Conservation (phyloP, 2,329 filamentous ascomycete genomes). For the Aschersonia sp. region DNA sequence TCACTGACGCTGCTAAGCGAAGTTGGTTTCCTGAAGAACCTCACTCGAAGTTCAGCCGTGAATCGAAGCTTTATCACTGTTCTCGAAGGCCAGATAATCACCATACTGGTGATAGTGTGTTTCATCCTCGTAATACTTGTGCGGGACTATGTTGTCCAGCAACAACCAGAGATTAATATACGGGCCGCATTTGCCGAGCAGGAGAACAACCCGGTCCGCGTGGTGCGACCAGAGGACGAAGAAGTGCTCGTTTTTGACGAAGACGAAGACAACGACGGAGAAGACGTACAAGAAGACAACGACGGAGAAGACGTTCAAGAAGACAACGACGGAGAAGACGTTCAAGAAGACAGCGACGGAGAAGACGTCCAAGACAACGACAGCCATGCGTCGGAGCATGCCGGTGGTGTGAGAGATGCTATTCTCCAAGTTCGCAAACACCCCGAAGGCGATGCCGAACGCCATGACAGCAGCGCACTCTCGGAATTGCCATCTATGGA, state of each 20-base stretch:
- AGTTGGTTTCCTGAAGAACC: constrained; percentile 38
- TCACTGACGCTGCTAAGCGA: constrained; percentile 37
- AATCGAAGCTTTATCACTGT: constrained; percentile 73
- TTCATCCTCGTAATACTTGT: constrained; percentile 98
- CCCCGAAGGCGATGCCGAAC: too few relatives aligned
- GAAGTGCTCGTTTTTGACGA: constrained; percentile 7
- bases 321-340: constrained; percentile 5
- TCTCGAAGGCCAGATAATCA: constrained; percentile 88
- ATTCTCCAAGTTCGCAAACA: too few relatives aligned
- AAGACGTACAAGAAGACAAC: background rate
- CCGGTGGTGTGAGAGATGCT: too few relatives aligned
- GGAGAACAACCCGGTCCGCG: constrained; percentile 13
- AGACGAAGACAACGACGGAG: constrained; percentile 16
- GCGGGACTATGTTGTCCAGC: constrained; percentile 93
- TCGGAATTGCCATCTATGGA: too few relatives aligned
- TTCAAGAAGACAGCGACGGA: background rate
- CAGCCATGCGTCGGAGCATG: too few relatives aligned
- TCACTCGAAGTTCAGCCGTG: constrained; percentile 54
- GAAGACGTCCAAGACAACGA: background rate
- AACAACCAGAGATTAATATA: constrained; percentile 85
- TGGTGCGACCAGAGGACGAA: constrained; percentile 6
- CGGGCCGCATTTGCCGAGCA: constrained; percentile 45
- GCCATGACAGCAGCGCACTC: too few relatives aligned
- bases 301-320: background rate
- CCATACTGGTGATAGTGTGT: constrained; percentile 74